Evolutionary conservation across 306 rosid species (phyloP).

Genomic region (Phaseolus lunatus): DNA sequence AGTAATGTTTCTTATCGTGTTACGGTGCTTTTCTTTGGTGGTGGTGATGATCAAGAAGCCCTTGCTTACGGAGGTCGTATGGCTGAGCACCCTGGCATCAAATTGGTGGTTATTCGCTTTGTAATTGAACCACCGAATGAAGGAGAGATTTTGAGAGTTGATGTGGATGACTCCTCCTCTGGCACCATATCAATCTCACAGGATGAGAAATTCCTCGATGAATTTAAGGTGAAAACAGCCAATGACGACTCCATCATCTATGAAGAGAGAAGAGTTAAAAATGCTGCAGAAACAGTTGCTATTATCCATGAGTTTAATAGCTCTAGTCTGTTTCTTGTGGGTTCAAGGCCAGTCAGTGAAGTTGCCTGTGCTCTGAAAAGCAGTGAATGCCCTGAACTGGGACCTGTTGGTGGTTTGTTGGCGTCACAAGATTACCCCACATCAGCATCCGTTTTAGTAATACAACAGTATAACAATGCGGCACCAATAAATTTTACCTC

Average conservation of each 20-base stretch:
- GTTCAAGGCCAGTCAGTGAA: constrained; percentile 55
- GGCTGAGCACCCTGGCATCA: constrained; percentile 94
- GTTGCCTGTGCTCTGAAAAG: constrained; percentile 39
- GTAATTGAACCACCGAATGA: constrained; percentile 42
- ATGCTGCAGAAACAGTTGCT: constrained; percentile 50
- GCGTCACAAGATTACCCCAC: constrained; percentile 60
- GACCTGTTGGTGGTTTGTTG: constrained; percentile 60
- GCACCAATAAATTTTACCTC: constrained; percentile 25
- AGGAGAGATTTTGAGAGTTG: constrained; percentile 53
- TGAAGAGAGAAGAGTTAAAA: constrained; percentile 54
- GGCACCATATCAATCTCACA: constrained; percentile 33
- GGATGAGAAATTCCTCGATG: constrained; percentile 59
- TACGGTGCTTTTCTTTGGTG: constrained; percentile 81
- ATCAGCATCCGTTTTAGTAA: constrained; percentile 66
- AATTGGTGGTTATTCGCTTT: constrained; percentile 62
- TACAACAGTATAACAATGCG: constrained; percentile 48
- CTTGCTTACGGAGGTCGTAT: constrained; percentile 76
- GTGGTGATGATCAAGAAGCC: constrained; percentile 84
- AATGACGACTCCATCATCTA: constrained; percentile 55
- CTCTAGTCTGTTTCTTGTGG: constrained; percentile 69
- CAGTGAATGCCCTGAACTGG: constrained; percentile 49
- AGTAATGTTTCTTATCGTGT: constrained; percentile 70
- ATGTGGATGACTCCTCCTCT: constrained; percentile 49
- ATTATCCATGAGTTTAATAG: constrained; percentile 44
- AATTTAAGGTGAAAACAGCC: constrained; percentile 48